A percentile compares a stretch with the other conserved stretches of the same genome.
These are phyloP conservation scores for Stagonosporopsis cucurbitacearum DNA, from an alignment of 2,329 filamentous ascomycete species.

Conservation along the genomic window DNA sequence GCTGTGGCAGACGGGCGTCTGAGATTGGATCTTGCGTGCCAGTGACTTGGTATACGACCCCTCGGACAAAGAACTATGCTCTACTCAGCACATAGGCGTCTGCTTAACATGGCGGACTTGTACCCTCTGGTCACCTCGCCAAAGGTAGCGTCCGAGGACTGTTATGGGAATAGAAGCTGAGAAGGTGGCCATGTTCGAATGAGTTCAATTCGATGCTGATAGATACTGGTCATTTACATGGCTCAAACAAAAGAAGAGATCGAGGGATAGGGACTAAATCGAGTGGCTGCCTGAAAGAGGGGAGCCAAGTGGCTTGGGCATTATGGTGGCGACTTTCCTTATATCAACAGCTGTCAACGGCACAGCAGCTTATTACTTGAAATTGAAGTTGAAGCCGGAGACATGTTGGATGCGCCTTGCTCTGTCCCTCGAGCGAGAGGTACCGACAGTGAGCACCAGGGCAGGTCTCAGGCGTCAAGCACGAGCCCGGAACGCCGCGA, in stretches of 20 bases:
- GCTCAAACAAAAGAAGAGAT: background rate
- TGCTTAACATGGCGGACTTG: too few species aligned
- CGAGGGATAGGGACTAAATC: background rate
- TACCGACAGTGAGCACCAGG: too few species aligned
- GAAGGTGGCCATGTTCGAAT: background rate
- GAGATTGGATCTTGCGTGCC: conserved; percentile 11
- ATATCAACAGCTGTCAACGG: background rate
- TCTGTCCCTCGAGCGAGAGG: too few species aligned
- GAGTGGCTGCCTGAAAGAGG: conserved; percentile 4
- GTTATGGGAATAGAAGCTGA: conserved; percentile 12
- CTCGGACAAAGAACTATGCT: conserved; percentile 14
- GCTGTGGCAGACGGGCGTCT: conserved; percentile 10
- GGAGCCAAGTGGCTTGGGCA: conserved; percentile 3
- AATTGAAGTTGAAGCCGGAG: too few species aligned
- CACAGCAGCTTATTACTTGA: background rate
- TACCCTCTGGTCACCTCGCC: conserved; percentile 14
- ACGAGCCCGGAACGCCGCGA: background rate
- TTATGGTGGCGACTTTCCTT: background rate
- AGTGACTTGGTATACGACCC: conserved; percentile 9
- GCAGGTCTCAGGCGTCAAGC: background rate
- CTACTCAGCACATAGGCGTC: background rate
- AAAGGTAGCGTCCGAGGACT: conserved; percentile 18
- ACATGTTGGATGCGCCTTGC: background rate
- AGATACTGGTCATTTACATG: background rate
- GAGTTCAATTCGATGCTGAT: background rate